Base-by-base conservation (phyloP, 2,329 filamentous ascomycete species). In the Talaromyces albobiverticillius region DNA sequence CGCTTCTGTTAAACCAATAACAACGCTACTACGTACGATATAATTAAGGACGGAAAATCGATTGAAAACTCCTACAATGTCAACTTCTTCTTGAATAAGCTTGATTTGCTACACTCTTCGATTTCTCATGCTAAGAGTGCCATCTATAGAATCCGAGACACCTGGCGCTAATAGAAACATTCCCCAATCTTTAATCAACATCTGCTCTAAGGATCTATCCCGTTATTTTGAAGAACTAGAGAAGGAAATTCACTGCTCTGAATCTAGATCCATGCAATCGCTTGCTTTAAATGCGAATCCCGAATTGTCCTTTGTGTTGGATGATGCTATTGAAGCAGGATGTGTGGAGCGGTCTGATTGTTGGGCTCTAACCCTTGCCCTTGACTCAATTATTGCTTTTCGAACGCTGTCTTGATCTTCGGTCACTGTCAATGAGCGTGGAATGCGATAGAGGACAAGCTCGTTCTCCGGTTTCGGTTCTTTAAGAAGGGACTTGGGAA, bases 381-480 rank as follows among this genome's bases (percentile, higher is more conserved):
- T 81, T 2, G 89, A 84, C 69, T 96, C 92, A 50, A 93, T 77
- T 60, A 96, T 91, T 8, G 90, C 90, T 70, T 86, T 90, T 56
- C 90, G 81, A 58, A 96, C 87, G 57, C 77, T 77, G 68, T 93
- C 87, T 26, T 87, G 80, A 60, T 89, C 86, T 67, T 85, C 81
- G 0, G 90, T 85, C 18, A 95, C 82, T 0, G 84, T 87, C 60
- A 96, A 71, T 14, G 89, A 91, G 46, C 80, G 79, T 6, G 92
- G 91, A 47, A 94, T 84, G 58, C 80, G 82, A 72, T 97, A 97
- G 34, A 97, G 82, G 14, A 99, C 88, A 58, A 97, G 64, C 66
- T 83, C 77, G 76, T 83, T 71, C 67, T 66, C 82, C 41, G 73
- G 71, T 10, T 72, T 67, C 11, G 29, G 46, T 40, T 71, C 68